Conservation (phyloP, 768 basidiomycete species). For the Lentinus tigrinus region DNA sequence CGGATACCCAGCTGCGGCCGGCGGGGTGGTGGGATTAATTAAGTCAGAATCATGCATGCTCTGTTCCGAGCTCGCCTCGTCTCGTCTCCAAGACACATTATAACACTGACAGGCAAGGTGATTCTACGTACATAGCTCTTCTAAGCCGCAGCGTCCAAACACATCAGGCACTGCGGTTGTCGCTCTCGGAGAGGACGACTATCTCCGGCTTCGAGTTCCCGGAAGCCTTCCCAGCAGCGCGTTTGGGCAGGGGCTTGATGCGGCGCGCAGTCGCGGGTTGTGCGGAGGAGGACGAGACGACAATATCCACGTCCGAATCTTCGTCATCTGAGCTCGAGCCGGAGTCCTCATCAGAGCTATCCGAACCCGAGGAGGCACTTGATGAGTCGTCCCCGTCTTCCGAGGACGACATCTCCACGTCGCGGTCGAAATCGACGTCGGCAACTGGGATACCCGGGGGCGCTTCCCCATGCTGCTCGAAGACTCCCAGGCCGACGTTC, state of each 20-base stretch:
- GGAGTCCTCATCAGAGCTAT: background rate
- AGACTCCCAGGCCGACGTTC: slow-evolving; percentile 67
- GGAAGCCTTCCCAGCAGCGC: background rate
- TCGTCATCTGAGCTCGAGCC: slow-evolving; percentile 1
- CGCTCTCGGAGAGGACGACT: background rate
- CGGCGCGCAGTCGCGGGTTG: background rate
- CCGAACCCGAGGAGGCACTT: background rate
- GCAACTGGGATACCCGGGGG: slow-evolving; percentile 12
- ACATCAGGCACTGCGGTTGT: background rate
- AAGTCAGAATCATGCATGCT: too few relatives aligned
- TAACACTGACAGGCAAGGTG: too few relatives aligned
- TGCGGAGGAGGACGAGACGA: background rate
- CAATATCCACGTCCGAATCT: background rate
- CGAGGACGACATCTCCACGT: background rate
- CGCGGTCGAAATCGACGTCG: background rate
- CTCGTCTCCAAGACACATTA: too few relatives aligned
- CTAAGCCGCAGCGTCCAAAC: background rate
- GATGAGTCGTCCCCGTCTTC: background rate
- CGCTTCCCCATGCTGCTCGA: slow-evolving; percentile 29
- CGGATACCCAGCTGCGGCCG: too few relatives aligned
- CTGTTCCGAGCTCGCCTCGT: too few relatives aligned
- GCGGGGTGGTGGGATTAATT: too few relatives aligned
- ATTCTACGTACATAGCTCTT: too few relatives aligned
- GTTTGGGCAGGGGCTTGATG: slow-evolving; percentile 8
- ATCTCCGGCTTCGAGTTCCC: background rate